Base-by-base conservation (phyloP, 495 filamentous ascomycete genomes). In the Penicillium tannophilum region DNA sequence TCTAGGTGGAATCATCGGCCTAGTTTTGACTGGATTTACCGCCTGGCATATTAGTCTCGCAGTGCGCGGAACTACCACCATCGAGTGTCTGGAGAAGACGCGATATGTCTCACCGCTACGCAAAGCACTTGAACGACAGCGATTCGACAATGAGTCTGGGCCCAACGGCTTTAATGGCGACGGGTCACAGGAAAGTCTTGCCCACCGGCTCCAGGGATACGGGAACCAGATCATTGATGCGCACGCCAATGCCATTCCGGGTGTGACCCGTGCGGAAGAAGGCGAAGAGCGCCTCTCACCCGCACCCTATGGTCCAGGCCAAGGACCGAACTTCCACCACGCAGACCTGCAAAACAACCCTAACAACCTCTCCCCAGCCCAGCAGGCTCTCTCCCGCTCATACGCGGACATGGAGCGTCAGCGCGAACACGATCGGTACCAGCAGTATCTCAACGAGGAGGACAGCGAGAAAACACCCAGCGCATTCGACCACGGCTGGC, bases 11-110 rank as follows among this genome's bases (percentile, higher is more conserved):
- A 95, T 98, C 49, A 94, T 98, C 56, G 90, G 90, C 0, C 69
- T 98, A 4, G 94, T 97, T 7, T 76, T 98, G 42, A 84, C 84
- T 20, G 93, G 92, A 8, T 98, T 98, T 69, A 97, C 92, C 1
- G 83, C 77, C 20, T 98, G 94, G 94, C 94, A 98, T 79, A 81
- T 98, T 41, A 86, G 88, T 64, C 81, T 98, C 4, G 91, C 91
- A 5, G 75, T 80, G 39, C 79, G 83, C 2, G 90, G 90, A 3
- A 85, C 91, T 67, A 98, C 94, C 6, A 98, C 95, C 1, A 98
- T 98, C 60, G 94, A 98, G 66, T 92, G 86, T 62, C 72, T 98
- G 42, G 95, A 98, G 77, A 96, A 92, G 69, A 97, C 92, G 0
- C 85, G 95, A 42, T 98, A 98, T 69, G 82, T 96, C 0, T 88